Evolutionary conservation across 2,329 filamentous ascomycete genomes (phyloP), one percentile per base, ranked within the genome.

Genomic region (Pestalotiopsis sp.): DNA sequence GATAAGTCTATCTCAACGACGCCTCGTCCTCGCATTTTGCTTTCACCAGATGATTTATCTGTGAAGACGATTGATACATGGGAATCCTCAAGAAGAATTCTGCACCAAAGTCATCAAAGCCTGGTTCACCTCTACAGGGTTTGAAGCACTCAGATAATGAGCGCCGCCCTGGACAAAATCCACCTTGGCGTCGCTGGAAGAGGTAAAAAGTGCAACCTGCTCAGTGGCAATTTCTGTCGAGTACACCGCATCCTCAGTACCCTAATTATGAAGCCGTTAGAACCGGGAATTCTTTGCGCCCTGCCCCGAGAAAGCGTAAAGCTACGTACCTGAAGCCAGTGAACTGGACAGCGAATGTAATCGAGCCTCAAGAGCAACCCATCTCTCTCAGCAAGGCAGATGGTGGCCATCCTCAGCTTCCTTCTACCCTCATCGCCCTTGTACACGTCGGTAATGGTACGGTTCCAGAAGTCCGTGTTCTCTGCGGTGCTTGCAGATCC

Each of bases 121-220:
- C 23, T n/a, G 23, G 59, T 66, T 66, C 13, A 82, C 78, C 71
- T 86, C 84, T 66, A 80, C 79, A 13, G 84, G 84, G 72, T 80
- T 84, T 2, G 85, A 85, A 0, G 82, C 83, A 68, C 81, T 86
- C 64, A 87, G 73, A 70, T 86, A 87, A 72, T 88, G 86, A 1
- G 80, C 78, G 2, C 82, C 86, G 0, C 79, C 82, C 58, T 85
- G 79, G 1, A 87, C 72, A 62, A 83, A 75, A 0, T 78, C 79
- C 36, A 87, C 70, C 5, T 80, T 83, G 5, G 81, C 81, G 70
- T 85, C 82, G 9, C 79, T 78, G 3, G 84, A 80, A 0, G 78
- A 78, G 0, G 81, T 85, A 71, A 88, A 87, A 7, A 85, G 75
- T 75, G 85, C 81, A 70, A 87, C 85, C 36, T 88, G 83, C 73